Base-by-base conservation (phyloP, 805 yeast species). In the Teunomyces stri region DNA sequence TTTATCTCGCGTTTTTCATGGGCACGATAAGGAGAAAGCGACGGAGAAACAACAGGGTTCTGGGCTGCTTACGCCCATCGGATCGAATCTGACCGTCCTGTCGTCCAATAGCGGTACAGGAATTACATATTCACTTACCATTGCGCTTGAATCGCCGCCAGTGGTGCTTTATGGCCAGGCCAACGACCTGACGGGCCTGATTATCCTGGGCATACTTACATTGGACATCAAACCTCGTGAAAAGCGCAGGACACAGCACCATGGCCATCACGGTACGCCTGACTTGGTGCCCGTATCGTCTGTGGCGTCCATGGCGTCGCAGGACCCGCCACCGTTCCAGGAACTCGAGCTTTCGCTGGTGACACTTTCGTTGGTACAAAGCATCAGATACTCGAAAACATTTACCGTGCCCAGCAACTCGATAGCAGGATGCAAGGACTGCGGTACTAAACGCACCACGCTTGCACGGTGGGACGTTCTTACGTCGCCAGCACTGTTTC, bases 391-490 rank as follows among this genome's bases (percentile, higher is more conserved):
- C 57, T 76, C 82, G 12, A 80, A 78, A 52, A 96, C 96, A 0
- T 86, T 85, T 55, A 51, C 79, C 13, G 77, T 87, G 2, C 78
- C 79, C 2, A 72, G 82, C 11, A 64, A 63, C 28, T 48, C 68
- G 27, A 62, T 85, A 1, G 67, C 75, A 9, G 57, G 68, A 15
- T 89, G 96, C 62, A 56, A 70, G 16, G 74, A 79, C 35, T 89
- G 97, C 65, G 66, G 71, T 16, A 66, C 64, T 1, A 76, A 78
- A 42, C 66, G 67, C 3, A 82, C 80, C 11, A 85, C 82, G 31
- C 70, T 94, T 55, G 95, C 96, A 25, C 72, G 84, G 45, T 94
- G 99, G 99, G 89, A 89, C 56, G 85, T 94, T 9, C 74, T 94
- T 47, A 70, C 79, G 4, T 73, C 75, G 27, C 71, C 80, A 0